A percentile compares a stretch with the other conserved stretches of the same genome.
Evolutionary conservation across 306 rosid species (phyloP).

Genomic region (Cucumis hystrix): DNA sequence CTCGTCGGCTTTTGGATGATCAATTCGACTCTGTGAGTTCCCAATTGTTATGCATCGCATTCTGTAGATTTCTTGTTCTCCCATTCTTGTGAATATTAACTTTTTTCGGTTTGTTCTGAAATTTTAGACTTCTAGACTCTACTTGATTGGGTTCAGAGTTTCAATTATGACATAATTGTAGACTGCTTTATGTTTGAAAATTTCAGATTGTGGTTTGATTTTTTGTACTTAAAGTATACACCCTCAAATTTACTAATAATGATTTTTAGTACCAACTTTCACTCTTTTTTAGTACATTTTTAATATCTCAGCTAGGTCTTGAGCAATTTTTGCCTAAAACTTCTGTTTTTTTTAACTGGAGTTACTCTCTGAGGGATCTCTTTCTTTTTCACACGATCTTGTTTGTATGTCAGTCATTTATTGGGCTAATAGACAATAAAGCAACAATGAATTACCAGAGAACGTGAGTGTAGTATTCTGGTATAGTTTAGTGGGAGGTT

Average conservation of each 20-base stretch:
- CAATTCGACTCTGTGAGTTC: conserved; percentile 73
- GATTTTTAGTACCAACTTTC: background rate
- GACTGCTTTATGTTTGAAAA: background rate
- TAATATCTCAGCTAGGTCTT: background rate
- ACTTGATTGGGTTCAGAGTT: background rate
- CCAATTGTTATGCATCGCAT: background rate
- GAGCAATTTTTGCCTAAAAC: background rate
- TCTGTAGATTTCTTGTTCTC: background rate
- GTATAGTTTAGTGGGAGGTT: background rate
- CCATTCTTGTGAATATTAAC: background rate
- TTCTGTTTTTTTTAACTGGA: background rate
- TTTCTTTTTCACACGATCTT: background rate
- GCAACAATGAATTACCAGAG: background rate
- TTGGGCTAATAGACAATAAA: background rate
- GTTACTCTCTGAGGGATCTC: background rate
- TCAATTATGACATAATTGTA: background rate
- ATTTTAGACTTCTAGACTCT: background rate
- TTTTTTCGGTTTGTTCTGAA: background rate
- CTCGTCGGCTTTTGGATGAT: conserved; percentile 56
- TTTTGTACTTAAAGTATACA: background rate
- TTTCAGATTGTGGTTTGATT: background rate
- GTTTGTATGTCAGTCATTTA: background rate
- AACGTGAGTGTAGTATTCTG: background rate
- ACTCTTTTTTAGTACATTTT: background rate
- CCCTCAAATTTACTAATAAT: background rate